These are phyloP conservation scores for Pseudogymnoascus sp. DNA, from an alignment of 2,329 filamentous ascomycete species.

Conservation along the genomic window DNA sequence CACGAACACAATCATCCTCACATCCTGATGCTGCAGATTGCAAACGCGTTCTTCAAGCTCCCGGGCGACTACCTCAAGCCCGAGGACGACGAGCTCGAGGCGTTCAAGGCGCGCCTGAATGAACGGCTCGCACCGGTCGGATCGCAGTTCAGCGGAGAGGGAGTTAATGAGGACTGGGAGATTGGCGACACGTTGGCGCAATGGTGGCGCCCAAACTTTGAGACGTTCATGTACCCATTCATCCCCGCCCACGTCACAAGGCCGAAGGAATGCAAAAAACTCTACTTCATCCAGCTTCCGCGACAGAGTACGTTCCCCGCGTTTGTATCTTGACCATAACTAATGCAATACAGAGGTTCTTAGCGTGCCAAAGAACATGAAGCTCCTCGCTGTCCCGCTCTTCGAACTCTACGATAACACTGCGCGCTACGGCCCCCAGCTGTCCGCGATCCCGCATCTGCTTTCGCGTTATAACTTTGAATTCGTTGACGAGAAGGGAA, in stretches of 20 bases:
- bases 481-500: constrained; percentile 88
- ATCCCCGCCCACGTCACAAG: constrained; percentile 91
- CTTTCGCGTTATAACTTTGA: constrained; percentile 96
- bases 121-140: constrained; percentile 91
- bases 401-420: constrained; percentile 99
- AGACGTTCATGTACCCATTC: constrained; percentile 99
- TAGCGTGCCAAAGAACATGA: constrained; percentile 99
- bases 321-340: constrained; percentile 12
- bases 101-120: constrained; percentile 91
- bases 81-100: constrained; percentile 83
- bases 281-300: constrained; percentile 93
- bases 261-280: constrained; percentile 98
- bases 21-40: constrained; percentile 98
- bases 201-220: constrained; percentile 99
- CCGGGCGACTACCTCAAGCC: constrained; percentile 90
- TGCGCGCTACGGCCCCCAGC: constrained; percentile 85
- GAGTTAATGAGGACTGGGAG: constrained; percentile 89
- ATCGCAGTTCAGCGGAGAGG: constrained; percentile 70
- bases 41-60: constrained; percentile 98
- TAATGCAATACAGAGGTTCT: constrained; percentile 62
- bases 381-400: constrained; percentile 88
- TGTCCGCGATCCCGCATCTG: constrained; percentile 92
- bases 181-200: constrained; percentile 91
- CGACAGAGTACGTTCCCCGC: constrained; percentile 63
- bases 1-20: constrained; percentile 99